Base-by-base conservation (phyloP, 2,329 filamentous ascomycete genomes). In the Trichophyton rubrum region DNA sequence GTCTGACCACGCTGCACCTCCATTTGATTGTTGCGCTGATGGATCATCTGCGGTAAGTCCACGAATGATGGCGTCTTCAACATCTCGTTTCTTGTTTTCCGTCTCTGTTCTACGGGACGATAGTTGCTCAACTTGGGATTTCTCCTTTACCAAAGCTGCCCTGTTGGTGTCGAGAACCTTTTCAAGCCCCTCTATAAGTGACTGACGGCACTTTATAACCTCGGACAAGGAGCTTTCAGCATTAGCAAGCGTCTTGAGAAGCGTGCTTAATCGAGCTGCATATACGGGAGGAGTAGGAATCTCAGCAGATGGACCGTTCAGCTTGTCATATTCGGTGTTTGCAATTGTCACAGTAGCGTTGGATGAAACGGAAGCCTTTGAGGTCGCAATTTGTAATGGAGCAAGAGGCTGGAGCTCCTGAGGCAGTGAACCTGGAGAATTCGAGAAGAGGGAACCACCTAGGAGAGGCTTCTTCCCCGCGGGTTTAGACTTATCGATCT, bases 161-260 rank as follows among this genome's bases (percentile, higher is more conserved):
- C 85, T 85, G 72, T 92, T 90, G 27, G 82, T 81, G 60, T 87
- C 84, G 0, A 97, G 79, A 11, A 97, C 79, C 69, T 88, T 90
- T 74, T 96, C 90, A 3, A 99, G 78, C 0, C 86, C 90, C 30
- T 82, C 80, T 41, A 97, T 85, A 30, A 99, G 80, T 8, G 84
- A 82, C 65, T 84, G 83, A 13, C 93, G 85, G 1, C 90, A 89
- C 70, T 92, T 91, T 70, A 99, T 89, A 66, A 88, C 89, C 68
- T 96, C 90, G 1, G 88, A 86, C 1, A 97, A 88, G 0, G 92
- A 90, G 60, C 85, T 89, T 73, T 99, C 91, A 2, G 93, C 93
- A 64, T 84, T 89, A 20, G 90, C 89, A 17, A 99, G 81, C 5
- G 85, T 88, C 77, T 93, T 96, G 59, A 97, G 81, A n/a, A 99